Evolutionary conservation across 169 alveolate species (phyloP).

Genomic region (Plasmodium falciparum): DNA sequence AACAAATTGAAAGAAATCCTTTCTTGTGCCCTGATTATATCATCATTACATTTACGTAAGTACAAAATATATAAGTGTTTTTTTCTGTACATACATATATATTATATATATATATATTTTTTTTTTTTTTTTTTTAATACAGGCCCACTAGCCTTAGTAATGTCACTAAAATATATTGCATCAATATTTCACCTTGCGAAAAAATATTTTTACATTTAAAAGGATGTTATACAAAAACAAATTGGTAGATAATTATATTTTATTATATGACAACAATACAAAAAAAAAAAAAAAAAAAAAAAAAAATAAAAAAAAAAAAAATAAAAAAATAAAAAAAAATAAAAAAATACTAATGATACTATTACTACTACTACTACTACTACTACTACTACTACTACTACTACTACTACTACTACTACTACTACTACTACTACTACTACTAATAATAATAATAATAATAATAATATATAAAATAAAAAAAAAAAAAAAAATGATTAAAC

Average conservation of each 20-base stretch:
- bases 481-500: too few species aligned
- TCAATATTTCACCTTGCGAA: constrained; percentile 26
- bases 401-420: too few species aligned
- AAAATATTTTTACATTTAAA: constrained; percentile 52
- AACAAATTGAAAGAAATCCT: constrained; percentile 48
- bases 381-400: too few species aligned
- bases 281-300: constrained; percentile 21
- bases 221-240: constrained; percentile 61
- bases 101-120: constrained; percentile 4
- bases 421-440: too few species aligned
- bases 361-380: too few species aligned
- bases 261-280: constrained; percentile 24
- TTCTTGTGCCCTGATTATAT: constrained; percentile 65
- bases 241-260: constrained; percentile 27
- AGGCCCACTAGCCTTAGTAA: constrained; percentile 48
- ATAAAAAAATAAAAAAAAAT: neutral
- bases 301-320: neutral
- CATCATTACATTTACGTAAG: constrained; percentile 66
- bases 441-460: too few species aligned
- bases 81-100: neutral
- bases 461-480: too few species aligned
- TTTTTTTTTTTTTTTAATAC: too few species aligned
- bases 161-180: constrained; percentile 58
- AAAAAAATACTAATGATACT: too few species aligned
- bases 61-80: neutral